phyloP scores from a whole-genome alignment of 225 moss, liverwort and hornwort species.

The Marchantia paleacea region DNA sequence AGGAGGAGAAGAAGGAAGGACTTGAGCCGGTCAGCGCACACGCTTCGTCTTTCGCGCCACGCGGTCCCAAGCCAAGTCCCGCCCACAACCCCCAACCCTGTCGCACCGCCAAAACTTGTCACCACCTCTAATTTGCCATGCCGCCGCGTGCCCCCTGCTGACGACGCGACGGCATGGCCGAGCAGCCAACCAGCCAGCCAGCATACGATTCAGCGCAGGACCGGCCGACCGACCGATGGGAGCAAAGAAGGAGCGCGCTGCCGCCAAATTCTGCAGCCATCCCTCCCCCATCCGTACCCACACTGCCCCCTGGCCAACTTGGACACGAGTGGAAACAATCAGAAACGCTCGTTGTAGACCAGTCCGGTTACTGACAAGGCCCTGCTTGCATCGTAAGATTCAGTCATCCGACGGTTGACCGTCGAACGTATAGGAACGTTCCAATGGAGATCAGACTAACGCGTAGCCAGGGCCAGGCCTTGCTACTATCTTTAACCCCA shows the following conservation, averaged over 20 bases:
- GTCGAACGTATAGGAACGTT: not conserved
- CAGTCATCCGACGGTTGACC: not conserved
- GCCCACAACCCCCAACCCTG: not conserved
- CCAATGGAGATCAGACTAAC: not conserved
- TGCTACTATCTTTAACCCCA: not conserved
- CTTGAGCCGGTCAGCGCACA: slow-evolving; percentile 9
- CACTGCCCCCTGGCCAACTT: not conserved
- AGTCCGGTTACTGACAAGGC: not conserved
- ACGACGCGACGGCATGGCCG: not conserved
- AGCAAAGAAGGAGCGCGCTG: not conserved
- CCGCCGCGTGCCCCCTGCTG: not conserved
- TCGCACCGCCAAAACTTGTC: not conserved
- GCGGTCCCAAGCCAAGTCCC: slow-evolving; percentile 4
- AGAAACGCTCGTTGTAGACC: not conserved
- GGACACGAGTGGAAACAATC: not conserved
- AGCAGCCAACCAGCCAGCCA: not conserved
- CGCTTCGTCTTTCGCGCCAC: slow-evolving; percentile 8
- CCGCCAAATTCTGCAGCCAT: not conserved
- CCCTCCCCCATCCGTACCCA: no score
- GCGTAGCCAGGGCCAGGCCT: not conserved
- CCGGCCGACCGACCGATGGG: no score
- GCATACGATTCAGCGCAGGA: no score
- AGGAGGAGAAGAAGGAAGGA: not conserved
- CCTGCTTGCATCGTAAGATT: not conserved
- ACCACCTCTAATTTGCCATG: not conserved